phyloP scores from a whole-genome alignment of 2,329 filamentous ascomycete species.

The Aspergillus awamori region DNA sequence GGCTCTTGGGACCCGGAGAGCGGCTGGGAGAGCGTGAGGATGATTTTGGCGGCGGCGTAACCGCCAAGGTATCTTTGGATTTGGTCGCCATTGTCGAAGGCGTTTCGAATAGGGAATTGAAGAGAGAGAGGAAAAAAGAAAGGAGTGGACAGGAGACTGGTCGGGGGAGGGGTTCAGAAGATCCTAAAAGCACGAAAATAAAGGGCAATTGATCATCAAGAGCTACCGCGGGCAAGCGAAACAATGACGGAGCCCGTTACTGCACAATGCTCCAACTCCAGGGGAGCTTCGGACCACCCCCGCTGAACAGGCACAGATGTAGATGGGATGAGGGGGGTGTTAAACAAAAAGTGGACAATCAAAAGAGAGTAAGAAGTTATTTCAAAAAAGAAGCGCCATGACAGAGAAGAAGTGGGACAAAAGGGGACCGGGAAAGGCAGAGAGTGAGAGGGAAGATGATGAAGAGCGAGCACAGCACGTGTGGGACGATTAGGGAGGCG shows the following conservation, averaged over 20 bases:
- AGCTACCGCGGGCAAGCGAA: conserved; percentile 12
- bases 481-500: conserved; percentile 33
- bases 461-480: conserved; percentile 28
- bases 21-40: conserved; percentile 42
- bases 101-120: conserved; percentile 9
- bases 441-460: conserved; percentile 11
- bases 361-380: conserved; percentile 38
- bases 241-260: conserved; percentile 9
- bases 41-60: conserved; percentile 38
- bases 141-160: conserved; percentile 17
- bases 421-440: conserved; percentile 18
- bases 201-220: conserved; percentile 14
- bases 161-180: conserved; percentile 17
- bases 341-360: conserved; percentile 16
- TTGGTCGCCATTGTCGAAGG: conserved; percentile 31
- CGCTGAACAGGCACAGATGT: conserved; percentile 11
- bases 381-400: conserved; percentile 38
- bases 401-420: conserved; percentile 27
- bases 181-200: conserved; percentile 11
- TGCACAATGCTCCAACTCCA: conserved; percentile 23
- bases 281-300: conserved; percentile 18
- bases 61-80: conserved; percentile 40
- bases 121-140: background rate
- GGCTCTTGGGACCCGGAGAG: conserved; percentile 43
- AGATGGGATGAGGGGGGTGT: conserved; percentile 3